These are phyloP conservation scores for Saitoella complicata DNA, from an alignment of 805 yeast species.

Conservation along the genomic window DNA sequence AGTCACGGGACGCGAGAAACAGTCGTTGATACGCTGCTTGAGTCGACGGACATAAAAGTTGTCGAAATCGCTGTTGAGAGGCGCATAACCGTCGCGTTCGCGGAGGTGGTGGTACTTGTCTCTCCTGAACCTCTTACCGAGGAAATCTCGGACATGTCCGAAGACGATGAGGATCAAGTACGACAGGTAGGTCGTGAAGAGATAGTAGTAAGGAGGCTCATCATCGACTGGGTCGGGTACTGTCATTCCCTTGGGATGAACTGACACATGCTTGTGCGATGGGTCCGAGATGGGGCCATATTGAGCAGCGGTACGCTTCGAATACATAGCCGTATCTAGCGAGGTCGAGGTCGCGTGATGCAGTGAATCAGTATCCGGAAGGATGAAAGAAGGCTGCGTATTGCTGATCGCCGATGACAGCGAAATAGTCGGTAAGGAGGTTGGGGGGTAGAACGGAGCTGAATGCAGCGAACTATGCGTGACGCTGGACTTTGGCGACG, in stretches of 20 bases:
- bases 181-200: slow-evolving; percentile 68
- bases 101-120: slow-evolving; percentile 47
- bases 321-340: no score
- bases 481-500: no score
- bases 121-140: slow-evolving; percentile 60
- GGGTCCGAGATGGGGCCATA: slow-evolving; percentile 12
- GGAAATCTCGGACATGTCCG: slow-evolving; percentile 82
- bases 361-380: slow-evolving; percentile 64
- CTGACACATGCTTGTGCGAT: slow-evolving; percentile 8
- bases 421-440: no score
- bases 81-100: slow-evolving; percentile 82
- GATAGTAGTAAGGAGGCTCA: slow-evolving; percentile 72
- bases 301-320: not conserved
- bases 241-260: slow-evolving; percentile 19
- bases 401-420: no score
- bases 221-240: slow-evolving; percentile 32
- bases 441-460: no score
- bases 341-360: no score
- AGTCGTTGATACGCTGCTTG: slow-evolving; percentile 80
- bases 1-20: slow-evolving; percentile 88
- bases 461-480: no score
- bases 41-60: slow-evolving; percentile 84
- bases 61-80: slow-evolving; percentile 89
- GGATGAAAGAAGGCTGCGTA: slow-evolving; percentile 32
- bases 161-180: slow-evolving; percentile 70